Base-by-base conservation (phyloP, 2,329 filamentous ascomycete species). In the Pezicula neosporulosa region DNA sequence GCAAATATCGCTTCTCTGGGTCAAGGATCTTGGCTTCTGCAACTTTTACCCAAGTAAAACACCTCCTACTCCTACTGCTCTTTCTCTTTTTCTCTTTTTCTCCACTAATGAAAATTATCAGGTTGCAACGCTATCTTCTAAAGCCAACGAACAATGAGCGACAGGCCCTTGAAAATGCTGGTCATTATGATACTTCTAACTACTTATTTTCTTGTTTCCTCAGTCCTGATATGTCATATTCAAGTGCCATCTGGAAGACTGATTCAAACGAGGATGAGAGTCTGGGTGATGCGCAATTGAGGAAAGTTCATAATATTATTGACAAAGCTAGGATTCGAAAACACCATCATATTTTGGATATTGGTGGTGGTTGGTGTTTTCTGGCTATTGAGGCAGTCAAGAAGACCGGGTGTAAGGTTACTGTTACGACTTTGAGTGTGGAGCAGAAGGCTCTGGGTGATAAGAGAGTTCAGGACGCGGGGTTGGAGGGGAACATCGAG, bases 151-250 rank as follows among this genome's bases (percentile, higher is more conserved):
- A 83, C 59, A 80, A 76, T 10, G 63, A 80, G 13, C 71, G 72
- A 2, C 80, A 78, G 55, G 70, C 81, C 2, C 75, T 80, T 13
- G 71, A 86, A 44, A 87, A 89, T 62, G 82, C 78, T 3, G 82
- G 83, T 4, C 86, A 89, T 57, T 89, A 89, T 63, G 86, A 89
- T 60, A 86, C 88, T 56, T 84, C 81, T 57, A 89, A 89, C 61
- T 80, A 81, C 49, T 85, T 88, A 79, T 88, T 89, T 58, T 81
- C 83, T 6, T 82, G 83, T 0, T 88, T 88, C 56, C 72, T 88
- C 30, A 86, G 82, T 0, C 73, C 78, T 16, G 85, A 88, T 61
- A 87, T 89, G 85, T 87, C 83, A 2, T 88, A 87, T 59, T 87
- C 83, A 1, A 87, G 83, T 60, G 80, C 85, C 3, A 80, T 87